Evolutionary conservation across 345 rosid species (phyloP).

Genomic region (Angophora floribunda): DNA sequence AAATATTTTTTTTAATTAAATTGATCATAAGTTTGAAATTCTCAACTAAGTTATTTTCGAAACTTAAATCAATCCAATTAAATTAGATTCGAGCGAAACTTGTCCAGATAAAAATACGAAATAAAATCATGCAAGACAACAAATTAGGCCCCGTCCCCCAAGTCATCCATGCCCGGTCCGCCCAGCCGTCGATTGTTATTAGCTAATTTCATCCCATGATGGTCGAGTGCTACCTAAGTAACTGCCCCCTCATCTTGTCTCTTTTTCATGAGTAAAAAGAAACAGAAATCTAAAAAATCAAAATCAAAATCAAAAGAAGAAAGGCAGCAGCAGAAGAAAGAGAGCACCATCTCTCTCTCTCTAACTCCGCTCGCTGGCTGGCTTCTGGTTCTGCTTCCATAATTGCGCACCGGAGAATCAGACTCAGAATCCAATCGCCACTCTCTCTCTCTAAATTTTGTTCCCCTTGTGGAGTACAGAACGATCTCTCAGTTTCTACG

Average conservation of each 20-base stretch:
- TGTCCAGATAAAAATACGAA: accelerated
- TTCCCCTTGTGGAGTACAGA: background rate
- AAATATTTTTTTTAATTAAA: no score
- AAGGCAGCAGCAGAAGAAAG: no score
- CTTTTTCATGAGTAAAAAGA: background rate
- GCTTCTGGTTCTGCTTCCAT: background rate
- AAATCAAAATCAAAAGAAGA: accelerated
- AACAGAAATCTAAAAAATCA: background rate
- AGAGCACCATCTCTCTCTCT: background rate
- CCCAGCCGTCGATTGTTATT: background rate
- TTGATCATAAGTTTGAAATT: accelerated
- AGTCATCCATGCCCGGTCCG: background rate
- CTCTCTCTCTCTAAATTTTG: background rate
- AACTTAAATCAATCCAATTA: no score
- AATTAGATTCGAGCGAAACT: background rate
- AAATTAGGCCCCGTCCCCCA: no score
- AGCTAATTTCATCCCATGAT: background rate
- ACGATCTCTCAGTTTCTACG: background rate
- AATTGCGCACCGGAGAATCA: background rate
- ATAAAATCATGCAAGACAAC: background rate
- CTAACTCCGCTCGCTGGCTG: background rate
- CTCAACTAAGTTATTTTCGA: background rate
- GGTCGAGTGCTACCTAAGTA: background rate
- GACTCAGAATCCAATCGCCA: background rate
- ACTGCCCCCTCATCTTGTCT: background rate